These are phyloP conservation scores for Suillus hirtellus DNA, from an alignment of 768 basidiomycete genomes.

Conservation along the genomic window DNA sequence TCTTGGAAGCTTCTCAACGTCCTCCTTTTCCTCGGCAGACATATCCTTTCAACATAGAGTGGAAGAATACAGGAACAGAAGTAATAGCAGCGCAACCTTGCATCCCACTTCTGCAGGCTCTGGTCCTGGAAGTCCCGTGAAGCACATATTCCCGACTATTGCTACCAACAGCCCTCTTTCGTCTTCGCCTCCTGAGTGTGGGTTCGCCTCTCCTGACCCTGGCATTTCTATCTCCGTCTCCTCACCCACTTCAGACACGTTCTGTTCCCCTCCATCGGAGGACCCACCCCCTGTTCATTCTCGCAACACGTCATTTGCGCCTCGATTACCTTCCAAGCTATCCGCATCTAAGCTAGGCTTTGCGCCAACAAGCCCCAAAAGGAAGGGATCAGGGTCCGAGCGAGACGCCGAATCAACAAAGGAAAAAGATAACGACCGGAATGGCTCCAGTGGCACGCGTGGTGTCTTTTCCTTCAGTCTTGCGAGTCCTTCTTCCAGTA, in stretches of 20 bases:
- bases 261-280: slow-evolving; percentile 29
- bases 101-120: slow-evolving; percentile 36
- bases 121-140: slow-evolving; percentile 30
- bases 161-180: slow-evolving; percentile 22
- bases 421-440: slow-evolving; percentile 33
- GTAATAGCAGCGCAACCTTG: slow-evolving; percentile 55
- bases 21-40: slow-evolving; percentile 39
- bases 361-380: slow-evolving; percentile 52
- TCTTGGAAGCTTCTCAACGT: slow-evolving; percentile 54
- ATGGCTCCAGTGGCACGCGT: slow-evolving; percentile 17
- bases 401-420: slow-evolving; percentile 29
- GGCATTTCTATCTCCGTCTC: slow-evolving; percentile 53
- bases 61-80: slow-evolving; percentile 65
- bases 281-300: slow-evolving; percentile 51
- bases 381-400: slow-evolving; percentile 52
- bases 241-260: slow-evolving; percentile 40
- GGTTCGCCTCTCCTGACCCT: slow-evolving; percentile 23
- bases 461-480: slow-evolving; percentile 34
- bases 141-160: slow-evolving; percentile 46
- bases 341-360: slow-evolving; percentile 51
- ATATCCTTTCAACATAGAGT: slow-evolving; percentile 58
- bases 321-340: slow-evolving; percentile 69
- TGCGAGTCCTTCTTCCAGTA: slow-evolving; percentile 27
- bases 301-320: slow-evolving; percentile 70
- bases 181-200: slow-evolving; percentile 26